Conservation (phyloP, 495 filamentous ascomycete genomes). For the Penicillium lagena region DNA sequence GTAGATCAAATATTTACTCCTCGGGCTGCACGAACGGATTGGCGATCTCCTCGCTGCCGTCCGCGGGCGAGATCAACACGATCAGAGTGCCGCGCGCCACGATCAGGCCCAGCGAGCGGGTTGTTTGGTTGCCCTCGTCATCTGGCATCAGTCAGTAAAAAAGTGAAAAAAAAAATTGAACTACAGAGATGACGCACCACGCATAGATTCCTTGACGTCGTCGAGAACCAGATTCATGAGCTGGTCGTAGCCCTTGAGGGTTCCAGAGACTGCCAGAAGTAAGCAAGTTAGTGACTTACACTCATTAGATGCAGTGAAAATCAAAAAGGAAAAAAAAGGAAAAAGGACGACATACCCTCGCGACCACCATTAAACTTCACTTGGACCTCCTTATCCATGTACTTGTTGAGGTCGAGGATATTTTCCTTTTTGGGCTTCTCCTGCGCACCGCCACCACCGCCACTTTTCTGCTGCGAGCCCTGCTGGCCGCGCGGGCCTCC, state of each 20-base stretch:
- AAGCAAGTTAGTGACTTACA: conserved; percentile 2
- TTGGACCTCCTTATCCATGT: conserved; percentile 89
- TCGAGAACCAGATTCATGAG: conserved; percentile 97
- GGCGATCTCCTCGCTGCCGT: conserved; percentile 91
- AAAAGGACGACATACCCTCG: conserved; percentile 61
- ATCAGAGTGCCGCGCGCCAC: conserved; percentile 90
- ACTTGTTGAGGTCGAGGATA: conserved; percentile 89
- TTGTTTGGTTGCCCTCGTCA: conserved; percentile 83
- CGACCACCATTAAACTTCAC: conserved; percentile 96
- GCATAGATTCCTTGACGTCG: conserved; percentile 81
- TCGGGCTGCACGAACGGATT: conserved; percentile 82
- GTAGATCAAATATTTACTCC: conserved; percentile 30
- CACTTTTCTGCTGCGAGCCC: conserved; percentile 30
- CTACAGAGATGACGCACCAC: conserved; percentile 49
- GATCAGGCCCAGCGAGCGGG: conserved; percentile 78
- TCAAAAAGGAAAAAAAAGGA: neutral
- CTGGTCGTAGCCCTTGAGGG: conserved; percentile 90
- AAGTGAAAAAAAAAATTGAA: neutral
- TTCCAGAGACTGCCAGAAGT: conserved; percentile 62
- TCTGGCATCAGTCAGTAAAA: conserved; percentile 41
- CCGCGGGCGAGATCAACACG: conserved; percentile 83
- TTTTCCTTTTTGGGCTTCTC: conserved; percentile 96
- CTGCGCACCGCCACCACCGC: conserved; percentile 43
- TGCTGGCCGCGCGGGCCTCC: conserved; percentile 20
- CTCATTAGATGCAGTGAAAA: neutral